Conservation (phyloP, 2,329 filamentous ascomycete genomes). For the Talaromyces marneffei region DNA sequence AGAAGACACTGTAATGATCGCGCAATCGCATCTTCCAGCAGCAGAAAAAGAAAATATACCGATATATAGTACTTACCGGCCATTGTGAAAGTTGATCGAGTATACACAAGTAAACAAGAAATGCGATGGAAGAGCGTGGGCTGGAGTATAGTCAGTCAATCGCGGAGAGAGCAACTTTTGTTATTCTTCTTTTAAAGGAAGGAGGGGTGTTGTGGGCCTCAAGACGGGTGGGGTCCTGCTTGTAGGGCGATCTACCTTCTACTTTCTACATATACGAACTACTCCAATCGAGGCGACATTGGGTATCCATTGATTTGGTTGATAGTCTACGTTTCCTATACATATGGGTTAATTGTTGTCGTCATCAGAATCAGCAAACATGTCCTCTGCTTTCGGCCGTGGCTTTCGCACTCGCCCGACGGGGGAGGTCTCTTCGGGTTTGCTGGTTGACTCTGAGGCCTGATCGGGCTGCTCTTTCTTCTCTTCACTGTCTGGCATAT, state of each 20-base stretch:
- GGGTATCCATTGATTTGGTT: background rate
- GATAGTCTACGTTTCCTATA: background rate
- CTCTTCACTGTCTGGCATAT: slow-evolving; percentile 17
- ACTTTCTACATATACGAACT: background rate
- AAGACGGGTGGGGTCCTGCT: background rate
- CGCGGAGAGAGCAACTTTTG: background rate
- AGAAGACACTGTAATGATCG: background rate
- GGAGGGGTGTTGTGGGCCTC: slow-evolving; percentile 12
- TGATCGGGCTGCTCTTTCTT: slow-evolving; percentile 20
- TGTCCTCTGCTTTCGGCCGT: slow-evolving; percentile 71
- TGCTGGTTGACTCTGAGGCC: slow-evolving; percentile 16
- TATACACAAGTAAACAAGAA: background rate
- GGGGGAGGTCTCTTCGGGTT: slow-evolving; percentile 1
- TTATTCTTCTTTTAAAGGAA: slow-evolving; percentile 4
- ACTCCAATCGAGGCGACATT: background rate
- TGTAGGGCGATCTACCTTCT: background rate
- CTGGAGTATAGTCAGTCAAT: background rate
- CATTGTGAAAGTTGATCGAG: slow-evolving; percentile 5
- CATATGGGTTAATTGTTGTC: slow-evolving; percentile 30
- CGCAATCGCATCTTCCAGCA: background rate
- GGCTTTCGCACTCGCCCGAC: slow-evolving; percentile 43
- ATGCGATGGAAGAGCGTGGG: background rate
- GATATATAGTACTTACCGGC: background rate
- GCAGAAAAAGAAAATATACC: background rate
- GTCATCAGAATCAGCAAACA: slow-evolving; percentile 73